Evolutionary conservation across 2,329 filamentous ascomycete genomes (phyloP), one percentile per base, ranked within the genome.

Genomic region (Colletotrichum acutatum): DNA sequence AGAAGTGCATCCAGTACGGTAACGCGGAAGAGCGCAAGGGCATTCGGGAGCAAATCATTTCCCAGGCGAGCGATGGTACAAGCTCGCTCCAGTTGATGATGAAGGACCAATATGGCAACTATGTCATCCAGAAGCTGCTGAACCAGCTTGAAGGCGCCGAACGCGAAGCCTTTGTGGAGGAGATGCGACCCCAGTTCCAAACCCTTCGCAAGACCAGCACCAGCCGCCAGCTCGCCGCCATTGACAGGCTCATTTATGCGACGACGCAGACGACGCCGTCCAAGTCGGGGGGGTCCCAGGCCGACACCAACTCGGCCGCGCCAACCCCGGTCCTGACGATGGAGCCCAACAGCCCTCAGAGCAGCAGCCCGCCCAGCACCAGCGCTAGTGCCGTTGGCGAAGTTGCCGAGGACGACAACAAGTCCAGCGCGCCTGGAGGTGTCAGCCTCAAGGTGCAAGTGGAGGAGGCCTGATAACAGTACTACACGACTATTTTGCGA

Each of bases 71-170:
- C 8, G 90, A 93, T 56, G 93, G 93, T 14, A 90, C 91, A 68
- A 92, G 87, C 68, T 90, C 91, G n/a, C 84, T 98, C 49, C 88
- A 93, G 74, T 86, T 89, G 26, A 88, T 98, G 83, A 95, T 98
- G 88, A 94, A 92, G 76, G 96, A 99, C 80, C 93, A 94, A 75
- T 98, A 92, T 81, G 97, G 94, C 73, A 99, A 99, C 82, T 99
- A 98, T 80, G 96, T 98, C 6, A 93, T 98, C 74, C 96, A 95
- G 97, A 90, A 91, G 95, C 88, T 98, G 5, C 86, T 97, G 42
- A 86, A 84, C 8, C 84, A 89, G 75, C 85, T 95, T 4, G 85
- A 91, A 53, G 91, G 89, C 2, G 81, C 83, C 0, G 92, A 94
- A 75, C 86, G 87, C 52, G 86, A 88, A 34, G 80, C 84, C 4